Evolutionary conservation across 768 basidiomycete genomes (phyloP).

Genomic region (Saitozyma sp.): DNA sequence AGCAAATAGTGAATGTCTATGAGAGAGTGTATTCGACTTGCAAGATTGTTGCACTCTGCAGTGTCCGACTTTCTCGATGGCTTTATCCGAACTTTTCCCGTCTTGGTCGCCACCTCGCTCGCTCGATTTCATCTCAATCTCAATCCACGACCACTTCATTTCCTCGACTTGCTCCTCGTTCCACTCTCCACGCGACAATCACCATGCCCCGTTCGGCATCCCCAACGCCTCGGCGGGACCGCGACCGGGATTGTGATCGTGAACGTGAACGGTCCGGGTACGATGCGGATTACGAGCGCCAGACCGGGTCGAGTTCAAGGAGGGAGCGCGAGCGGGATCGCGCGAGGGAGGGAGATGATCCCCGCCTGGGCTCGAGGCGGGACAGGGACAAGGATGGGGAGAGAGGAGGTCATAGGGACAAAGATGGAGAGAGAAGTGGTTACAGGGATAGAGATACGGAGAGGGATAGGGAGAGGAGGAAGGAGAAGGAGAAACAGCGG

Average conservation of each 20-base stretch:
- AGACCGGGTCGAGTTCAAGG: neutral
- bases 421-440: slow-evolving; percentile 19
- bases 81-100: neutral
- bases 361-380: slow-evolving; percentile 3
- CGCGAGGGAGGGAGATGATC: slow-evolving; percentile 41
- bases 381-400: slow-evolving; percentile 41
- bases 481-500: slow-evolving; percentile 48
- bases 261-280: slow-evolving; percentile 31
- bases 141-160: neutral
- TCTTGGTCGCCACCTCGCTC: neutral
- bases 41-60: too few relatives aligned
- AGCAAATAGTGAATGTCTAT: neutral
- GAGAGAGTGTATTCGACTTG: neutral
- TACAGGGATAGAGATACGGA: slow-evolving; percentile 19
- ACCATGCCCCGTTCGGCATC: slow-evolving; percentile 38
- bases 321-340: slow-evolving; percentile 22
- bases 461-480: slow-evolving; percentile 13
- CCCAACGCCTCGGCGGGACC: slow-evolving; percentile 18
- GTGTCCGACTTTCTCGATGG: neutral
- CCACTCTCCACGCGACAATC: too few relatives aligned
- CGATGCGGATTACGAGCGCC: slow-evolving; percentile 9
- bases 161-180: neutral
- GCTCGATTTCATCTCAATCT: neutral
- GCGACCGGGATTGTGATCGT: slow-evolving; percentile 42
- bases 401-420: slow-evolving; percentile 36